Percentiles rank a stretch among this genome's conserved stretches.
Evolutionary conservation across 306 rosid species (phyloP).

Genomic region (Begonia loranthoides): DNA sequence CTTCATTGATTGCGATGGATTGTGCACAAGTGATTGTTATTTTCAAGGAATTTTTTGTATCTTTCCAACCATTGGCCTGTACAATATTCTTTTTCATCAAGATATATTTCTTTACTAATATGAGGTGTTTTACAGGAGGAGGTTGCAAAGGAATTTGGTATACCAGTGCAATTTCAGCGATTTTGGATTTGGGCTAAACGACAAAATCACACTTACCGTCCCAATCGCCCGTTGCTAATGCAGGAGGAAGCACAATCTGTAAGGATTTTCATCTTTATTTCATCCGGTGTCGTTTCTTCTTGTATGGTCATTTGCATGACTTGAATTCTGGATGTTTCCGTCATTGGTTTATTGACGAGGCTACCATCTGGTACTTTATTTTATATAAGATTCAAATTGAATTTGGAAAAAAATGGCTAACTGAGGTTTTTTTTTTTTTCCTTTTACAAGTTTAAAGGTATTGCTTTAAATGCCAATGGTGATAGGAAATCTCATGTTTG

Average conservation of each 20-base stretch:
- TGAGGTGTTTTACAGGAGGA: slow-evolving; percentile 51
- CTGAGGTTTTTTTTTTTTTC: too few relatives aligned
- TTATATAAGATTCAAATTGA: too few relatives aligned
- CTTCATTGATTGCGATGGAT: background rate
- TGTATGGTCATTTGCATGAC: too few relatives aligned
- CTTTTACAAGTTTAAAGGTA: too few relatives aligned
- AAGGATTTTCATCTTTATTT: slow-evolving; percentile 10
- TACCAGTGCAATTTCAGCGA: slow-evolving; percentile 72
- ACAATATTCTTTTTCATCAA: background rate
- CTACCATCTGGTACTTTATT: too few relatives aligned
- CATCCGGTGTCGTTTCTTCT: background rate
- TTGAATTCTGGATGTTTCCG: too few relatives aligned
- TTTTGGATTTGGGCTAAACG: slow-evolving; percentile 97
- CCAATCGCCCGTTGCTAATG: slow-evolving; percentile 51
- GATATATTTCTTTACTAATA: slow-evolving; percentile 8
- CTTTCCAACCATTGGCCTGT: background rate
- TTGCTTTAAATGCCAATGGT: too few relatives aligned
- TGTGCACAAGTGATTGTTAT: background rate
- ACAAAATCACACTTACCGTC: slow-evolving; percentile 82
- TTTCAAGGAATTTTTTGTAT: background rate
- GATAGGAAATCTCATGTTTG: too few relatives aligned
- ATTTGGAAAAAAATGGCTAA: too few relatives aligned
- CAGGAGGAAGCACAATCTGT: slow-evolving; percentile 84
- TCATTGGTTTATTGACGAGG: too few relatives aligned
- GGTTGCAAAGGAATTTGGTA: slow-evolving; percentile 66